These are phyloP conservation scores for Cercospora sesami DNA, from an alignment of 2,329 filamentous ascomycete genomes.

Conservation along the genomic window DNA sequence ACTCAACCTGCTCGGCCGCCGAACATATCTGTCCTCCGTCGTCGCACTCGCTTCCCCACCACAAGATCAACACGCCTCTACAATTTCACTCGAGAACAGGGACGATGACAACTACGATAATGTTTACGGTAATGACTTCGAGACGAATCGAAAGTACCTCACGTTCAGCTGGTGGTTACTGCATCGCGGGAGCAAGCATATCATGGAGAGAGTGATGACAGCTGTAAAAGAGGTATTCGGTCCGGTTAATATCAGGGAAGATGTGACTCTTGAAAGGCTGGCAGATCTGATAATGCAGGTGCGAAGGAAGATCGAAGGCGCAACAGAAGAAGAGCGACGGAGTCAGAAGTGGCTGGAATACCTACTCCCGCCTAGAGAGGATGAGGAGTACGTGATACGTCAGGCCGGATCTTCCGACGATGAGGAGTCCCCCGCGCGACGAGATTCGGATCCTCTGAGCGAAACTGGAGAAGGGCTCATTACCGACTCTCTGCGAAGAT, in stretches of 20 bases:
- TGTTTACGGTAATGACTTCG: slow-evolving; percentile 87
- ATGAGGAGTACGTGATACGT: slow-evolving; percentile 79
- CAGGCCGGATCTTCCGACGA: slow-evolving; percentile 72
- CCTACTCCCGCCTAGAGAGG: slow-evolving; percentile 73
- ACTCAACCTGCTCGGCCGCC: slow-evolving; percentile 90
- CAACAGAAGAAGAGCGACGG: slow-evolving; percentile 63
- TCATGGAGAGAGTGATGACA: slow-evolving; percentile 77
- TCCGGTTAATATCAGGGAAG: slow-evolving; percentile 82
- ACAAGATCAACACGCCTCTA: slow-evolving; percentile 61
- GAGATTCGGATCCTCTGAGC: slow-evolving; percentile 25
- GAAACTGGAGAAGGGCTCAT: slow-evolving; percentile 39
- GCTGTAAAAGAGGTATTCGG: slow-evolving; percentile 89
- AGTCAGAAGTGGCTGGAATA: slow-evolving; percentile 75
- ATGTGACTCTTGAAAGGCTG: slow-evolving; percentile 77
- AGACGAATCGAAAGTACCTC: slow-evolving; percentile 91
- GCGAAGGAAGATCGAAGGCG: slow-evolving; percentile 79
- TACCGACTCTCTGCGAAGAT: slow-evolving; percentile 68
- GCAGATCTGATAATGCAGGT: slow-evolving; percentile 80
- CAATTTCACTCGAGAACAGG: slow-evolving; percentile 88
- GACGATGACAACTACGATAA: slow-evolving; percentile 84
- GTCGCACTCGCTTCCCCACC: slow-evolving; percentile 79
- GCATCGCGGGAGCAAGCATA: slow-evolving; percentile 81
- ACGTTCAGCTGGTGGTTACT: slow-evolving; percentile 98
- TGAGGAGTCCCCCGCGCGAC: slow-evolving; percentile 32
- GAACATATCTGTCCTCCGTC: slow-evolving; percentile 94